Base-by-base conservation (phyloP, 371 early-diverging fungal species). In the Mortierella sp. region DNA sequence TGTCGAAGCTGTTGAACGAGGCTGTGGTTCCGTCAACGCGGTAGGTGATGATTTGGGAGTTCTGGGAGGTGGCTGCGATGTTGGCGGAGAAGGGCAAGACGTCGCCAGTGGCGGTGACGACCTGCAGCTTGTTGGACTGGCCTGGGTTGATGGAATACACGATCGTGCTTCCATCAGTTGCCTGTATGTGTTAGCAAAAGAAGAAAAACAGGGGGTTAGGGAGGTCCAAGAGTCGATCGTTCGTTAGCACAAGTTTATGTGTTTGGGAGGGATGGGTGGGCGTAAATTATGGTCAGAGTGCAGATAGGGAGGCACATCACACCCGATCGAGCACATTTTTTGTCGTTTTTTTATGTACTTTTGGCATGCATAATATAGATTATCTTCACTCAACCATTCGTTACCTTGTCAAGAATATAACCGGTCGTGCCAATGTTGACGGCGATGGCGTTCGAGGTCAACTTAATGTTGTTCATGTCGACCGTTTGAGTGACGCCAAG, bases 391-490 rank as follows among this genome's bases (percentile, higher is more conserved):
- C 7, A 41, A 0, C 27, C 29, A 27, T 35, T 55, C n/a, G 3
- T 60, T 78, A 78, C 85, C 79, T 76, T 73, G 49, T 86, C 86
- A 46, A 86, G 58, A 58, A 86, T 76, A 27, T 82, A 86, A 21
- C 56, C 86, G 29, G 75, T 72, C 18, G 55, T 46, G 35, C 35
- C 70, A 71, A 77, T 77, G 16, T 77, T 86, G 32, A 79, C 41
- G 38, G 86, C 41, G 51, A 82, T 38, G 58, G 82, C 82, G 51
- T 76, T 55, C n/a, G 14, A 27, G 38, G 80, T 77, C 71, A 82
- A 29, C 4, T 12, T 71, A 63, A 80, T 72, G 32, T 72, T 77
- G 46, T 44, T 63, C 86, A 82, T 86, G 38, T 86, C 86, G 2
- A 86, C 75, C 10, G 32, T 29, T 38, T 75, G 79, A 21, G 75